phyloP scores from a whole-genome alignment of 805 yeast genomes.

The Kluyveromyces siamensis region DNA sequence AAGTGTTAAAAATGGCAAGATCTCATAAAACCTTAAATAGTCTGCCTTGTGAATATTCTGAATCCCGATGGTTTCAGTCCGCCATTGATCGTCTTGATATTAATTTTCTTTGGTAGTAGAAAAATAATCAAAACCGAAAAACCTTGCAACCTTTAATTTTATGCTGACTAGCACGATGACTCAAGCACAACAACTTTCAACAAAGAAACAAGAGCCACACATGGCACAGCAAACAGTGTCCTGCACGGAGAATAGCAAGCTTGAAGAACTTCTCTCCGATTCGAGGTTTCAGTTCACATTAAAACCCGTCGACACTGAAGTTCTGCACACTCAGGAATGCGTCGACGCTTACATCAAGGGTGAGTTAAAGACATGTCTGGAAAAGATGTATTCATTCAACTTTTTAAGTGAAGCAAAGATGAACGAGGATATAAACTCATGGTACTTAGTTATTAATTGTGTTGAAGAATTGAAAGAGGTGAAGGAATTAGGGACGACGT shows the following conservation, averaged over 20 bases:
- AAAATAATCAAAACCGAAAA: background rate
- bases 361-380: conserved; percentile 13
- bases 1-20: no score
- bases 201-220: background rate
- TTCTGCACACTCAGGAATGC: conserved; percentile 9
- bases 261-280: conserved; percentile 17
- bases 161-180: background rate
- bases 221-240: background rate
- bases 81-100: no score
- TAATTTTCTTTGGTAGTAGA: background rate
- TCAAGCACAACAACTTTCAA: background rate
- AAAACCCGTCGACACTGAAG: background rate
- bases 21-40: no score
- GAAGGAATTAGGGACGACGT: background rate
- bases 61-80: no score
- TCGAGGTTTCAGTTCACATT: conserved; percentile 6
- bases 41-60: no score
- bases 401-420: conserved; percentile 7
- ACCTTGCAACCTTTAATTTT: background rate
- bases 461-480: background rate
- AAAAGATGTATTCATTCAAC: conserved; percentile 12
- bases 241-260: conserved; percentile 2
- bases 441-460: conserved; percentile 9
- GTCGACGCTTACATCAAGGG: conserved; percentile 15
- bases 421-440: conserved; percentile 1